phyloP scores from a whole-genome alignment of 2,329 filamentous ascomycete genomes.

The Leptoxyphium fumago region DNA sequence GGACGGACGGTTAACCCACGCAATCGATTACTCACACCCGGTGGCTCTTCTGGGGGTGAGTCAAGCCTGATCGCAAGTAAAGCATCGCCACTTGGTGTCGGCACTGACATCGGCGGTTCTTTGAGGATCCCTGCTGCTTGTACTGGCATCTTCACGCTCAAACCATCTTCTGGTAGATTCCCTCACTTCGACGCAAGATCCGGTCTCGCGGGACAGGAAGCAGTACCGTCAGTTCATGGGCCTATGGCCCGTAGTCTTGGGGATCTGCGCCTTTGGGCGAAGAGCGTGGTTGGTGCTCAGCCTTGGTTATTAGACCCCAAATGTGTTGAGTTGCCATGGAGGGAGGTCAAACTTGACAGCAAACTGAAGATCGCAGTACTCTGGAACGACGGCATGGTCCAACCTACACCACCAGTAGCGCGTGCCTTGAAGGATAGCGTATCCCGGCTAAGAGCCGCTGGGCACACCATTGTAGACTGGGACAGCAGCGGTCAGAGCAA shows the following conservation, averaged over 20 bases:
- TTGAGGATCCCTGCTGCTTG: constrained; percentile 42
- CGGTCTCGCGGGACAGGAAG: constrained; percentile 50
- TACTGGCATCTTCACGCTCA: constrained; percentile 42
- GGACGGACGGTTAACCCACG: constrained; percentile 45
- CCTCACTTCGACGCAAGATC: constrained; percentile 40
- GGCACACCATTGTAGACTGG: constrained; percentile 44
- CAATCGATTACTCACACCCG: constrained; percentile 44
- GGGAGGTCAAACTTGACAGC: constrained; percentile 24
- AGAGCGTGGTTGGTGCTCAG: constrained; percentile 27
- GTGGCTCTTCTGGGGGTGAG: constrained; percentile 55
- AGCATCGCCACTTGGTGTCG: constrained; percentile 47
- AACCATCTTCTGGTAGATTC: constrained; percentile 45
- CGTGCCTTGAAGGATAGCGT: constrained; percentile 42
- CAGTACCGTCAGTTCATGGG: constrained; percentile 48
- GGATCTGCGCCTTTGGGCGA: constrained; percentile 33
- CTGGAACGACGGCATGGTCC: constrained; percentile 45
- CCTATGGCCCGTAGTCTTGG: constrained; percentile 43
- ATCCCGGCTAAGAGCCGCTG: constrained; percentile 34
- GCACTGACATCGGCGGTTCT: constrained; percentile 48
- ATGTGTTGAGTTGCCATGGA: constrained; percentile 40
- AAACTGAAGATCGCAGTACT: constrained; percentile 47
- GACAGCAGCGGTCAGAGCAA: constrained; percentile 37
- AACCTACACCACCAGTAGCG: constrained; percentile 43
- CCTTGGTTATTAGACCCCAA: constrained; percentile 40
- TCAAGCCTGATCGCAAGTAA: constrained; percentile 45